A percentile compares a stretch with the other conserved stretches of the same genome.
Evolutionary conservation across 2,329 filamentous ascomycete species (phyloP).

Genomic region (Myriosclerotinia duriaeana): DNA sequence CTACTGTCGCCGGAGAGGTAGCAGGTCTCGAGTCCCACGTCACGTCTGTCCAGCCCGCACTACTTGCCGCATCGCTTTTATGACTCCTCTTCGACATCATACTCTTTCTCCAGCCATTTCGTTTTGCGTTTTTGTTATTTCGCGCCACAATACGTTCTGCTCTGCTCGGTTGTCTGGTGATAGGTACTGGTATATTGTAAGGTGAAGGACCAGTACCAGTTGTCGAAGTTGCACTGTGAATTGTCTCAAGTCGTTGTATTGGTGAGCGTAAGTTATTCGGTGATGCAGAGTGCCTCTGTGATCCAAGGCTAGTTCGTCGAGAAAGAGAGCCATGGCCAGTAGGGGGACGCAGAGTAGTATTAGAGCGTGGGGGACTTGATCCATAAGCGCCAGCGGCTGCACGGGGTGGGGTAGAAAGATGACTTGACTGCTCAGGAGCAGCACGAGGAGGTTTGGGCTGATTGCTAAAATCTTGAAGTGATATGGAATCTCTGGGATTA

Average conservation of each 20-base stretch:
- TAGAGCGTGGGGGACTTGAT: conserved; percentile 19
- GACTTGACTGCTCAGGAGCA: conserved; percentile 9
- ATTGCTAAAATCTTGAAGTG: conserved; percentile 4
- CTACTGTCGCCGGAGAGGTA: conserved; percentile 26
- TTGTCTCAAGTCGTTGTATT: conserved; percentile 56
- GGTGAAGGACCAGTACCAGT: conserved; percentile 26
- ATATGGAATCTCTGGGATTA: conserved; percentile 11
- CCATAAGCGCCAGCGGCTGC: conserved; percentile 26
- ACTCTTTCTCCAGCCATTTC: conserved; percentile 52
- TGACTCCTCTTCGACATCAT: conserved; percentile 44
- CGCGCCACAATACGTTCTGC: conserved; percentile 61
- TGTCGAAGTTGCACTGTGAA: conserved; percentile 46
- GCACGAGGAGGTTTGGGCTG: conserved; percentile 20
- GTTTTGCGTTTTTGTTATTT: conserved; percentile 61
- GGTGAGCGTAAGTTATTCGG: conserved; percentile 44
- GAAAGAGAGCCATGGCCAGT: conserved; percentile 21
- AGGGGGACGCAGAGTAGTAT: conserved; percentile 14
- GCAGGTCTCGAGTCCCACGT: conserved; percentile 25
- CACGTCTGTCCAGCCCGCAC: conserved; percentile 55
- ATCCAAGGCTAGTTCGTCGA: not conserved
- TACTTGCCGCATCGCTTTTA: conserved; percentile 46
- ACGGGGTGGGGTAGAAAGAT: conserved; percentile 26
- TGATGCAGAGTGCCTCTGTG: conserved; percentile 25
- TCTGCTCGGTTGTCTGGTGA: conserved; percentile 48
- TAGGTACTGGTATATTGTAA: conserved; percentile 23